Conservation (phyloP, 495 filamentous ascomycete genomes). For the Halenospora varia region DNA sequence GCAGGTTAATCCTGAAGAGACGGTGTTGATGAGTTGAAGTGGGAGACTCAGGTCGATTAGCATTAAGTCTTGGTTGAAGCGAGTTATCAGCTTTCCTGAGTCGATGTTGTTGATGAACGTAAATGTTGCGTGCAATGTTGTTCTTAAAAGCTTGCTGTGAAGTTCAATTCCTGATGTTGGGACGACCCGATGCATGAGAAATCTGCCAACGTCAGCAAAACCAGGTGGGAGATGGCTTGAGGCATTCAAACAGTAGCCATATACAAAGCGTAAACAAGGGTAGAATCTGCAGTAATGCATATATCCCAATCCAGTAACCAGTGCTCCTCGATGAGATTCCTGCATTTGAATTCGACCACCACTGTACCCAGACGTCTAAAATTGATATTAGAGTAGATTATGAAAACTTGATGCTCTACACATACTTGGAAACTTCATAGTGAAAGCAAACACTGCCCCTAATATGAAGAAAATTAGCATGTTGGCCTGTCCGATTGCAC, state of each 20-base stretch:
- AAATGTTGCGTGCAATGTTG: slow-evolving; percentile 17
- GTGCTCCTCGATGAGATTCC: neutral
- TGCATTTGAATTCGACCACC: slow-evolving; percentile 1
- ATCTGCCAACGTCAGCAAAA: neutral
- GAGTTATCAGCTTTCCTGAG: slow-evolving; percentile 11
- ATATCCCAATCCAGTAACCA: slow-evolving; percentile 15
- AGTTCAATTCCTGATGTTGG: slow-evolving; percentile 10
- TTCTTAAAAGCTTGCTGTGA: slow-evolving; percentile 13
- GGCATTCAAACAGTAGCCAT: neutral
- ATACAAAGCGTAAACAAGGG: slow-evolving; percentile 5
- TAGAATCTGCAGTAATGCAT: slow-evolving; percentile 4
- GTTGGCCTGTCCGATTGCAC: neutral
- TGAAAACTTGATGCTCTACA: neutral
- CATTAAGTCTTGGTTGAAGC: slow-evolving; percentile 7
- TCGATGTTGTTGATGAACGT: slow-evolving; percentile 19
- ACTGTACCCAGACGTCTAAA: neutral
- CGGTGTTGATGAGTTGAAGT: slow-evolving; percentile 6
- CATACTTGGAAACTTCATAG: neutral
- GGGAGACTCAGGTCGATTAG: neutral
- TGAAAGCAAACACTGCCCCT: neutral
- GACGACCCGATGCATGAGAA: neutral
- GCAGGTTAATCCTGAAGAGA: neutral
- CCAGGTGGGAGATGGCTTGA: neutral
- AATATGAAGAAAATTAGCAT: neutral
- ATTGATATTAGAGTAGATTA: neutral